phyloP scores from a whole-genome alignment of 495 filamentous ascomycete species.

The Penicillium antarcticum region DNA sequence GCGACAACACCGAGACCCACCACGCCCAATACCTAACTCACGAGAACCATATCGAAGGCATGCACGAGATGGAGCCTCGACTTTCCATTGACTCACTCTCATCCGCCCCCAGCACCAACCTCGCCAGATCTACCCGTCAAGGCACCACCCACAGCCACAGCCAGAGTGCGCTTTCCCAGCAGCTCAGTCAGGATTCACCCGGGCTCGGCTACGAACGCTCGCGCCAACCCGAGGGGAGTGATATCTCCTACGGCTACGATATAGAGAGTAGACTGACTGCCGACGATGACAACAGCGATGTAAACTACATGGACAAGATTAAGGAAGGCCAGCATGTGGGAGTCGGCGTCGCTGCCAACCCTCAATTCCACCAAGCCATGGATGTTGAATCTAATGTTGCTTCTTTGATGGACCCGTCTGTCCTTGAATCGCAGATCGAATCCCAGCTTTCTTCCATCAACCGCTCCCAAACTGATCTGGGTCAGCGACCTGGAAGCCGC shows the following conservation, averaged over 20 bases:
- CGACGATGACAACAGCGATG: slow-evolving; percentile 66
- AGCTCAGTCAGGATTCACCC: slow-evolving; percentile 32
- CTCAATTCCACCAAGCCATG: slow-evolving; percentile 68
- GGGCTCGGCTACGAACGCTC: slow-evolving; percentile 42
- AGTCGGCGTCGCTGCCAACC: slow-evolving; percentile 64
- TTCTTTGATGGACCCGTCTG: slow-evolving; percentile 76
- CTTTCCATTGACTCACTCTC: slow-evolving; percentile 51
- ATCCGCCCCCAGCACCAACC: slow-evolving; percentile 53
- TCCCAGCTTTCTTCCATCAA: slow-evolving; percentile 24
- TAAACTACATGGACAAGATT: slow-evolving; percentile 55
- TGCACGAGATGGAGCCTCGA: slow-evolving; percentile 34
- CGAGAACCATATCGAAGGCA: slow-evolving; percentile 11
- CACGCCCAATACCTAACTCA: slow-evolving; percentile 1
- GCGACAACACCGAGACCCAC: slow-evolving; percentile 52
- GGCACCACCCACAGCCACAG: slow-evolving; percentile 43
- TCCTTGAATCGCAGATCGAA: slow-evolving; percentile 41
- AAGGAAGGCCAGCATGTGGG: slow-evolving; percentile 63
- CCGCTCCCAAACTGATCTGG: slow-evolving; percentile 33
- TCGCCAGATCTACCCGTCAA: slow-evolving; percentile 51
- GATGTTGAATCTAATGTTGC: slow-evolving; percentile 85
- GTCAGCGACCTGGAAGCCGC: slow-evolving; percentile 23
- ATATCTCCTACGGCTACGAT: slow-evolving; percentile 42
- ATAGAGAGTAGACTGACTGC: slow-evolving; percentile 51
- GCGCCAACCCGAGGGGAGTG: slow-evolving; percentile 21
- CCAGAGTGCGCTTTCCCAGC: slow-evolving; percentile 40